Base-by-base conservation (phyloP, 345 rosid genomes). In the Citrus maxima region DNA sequence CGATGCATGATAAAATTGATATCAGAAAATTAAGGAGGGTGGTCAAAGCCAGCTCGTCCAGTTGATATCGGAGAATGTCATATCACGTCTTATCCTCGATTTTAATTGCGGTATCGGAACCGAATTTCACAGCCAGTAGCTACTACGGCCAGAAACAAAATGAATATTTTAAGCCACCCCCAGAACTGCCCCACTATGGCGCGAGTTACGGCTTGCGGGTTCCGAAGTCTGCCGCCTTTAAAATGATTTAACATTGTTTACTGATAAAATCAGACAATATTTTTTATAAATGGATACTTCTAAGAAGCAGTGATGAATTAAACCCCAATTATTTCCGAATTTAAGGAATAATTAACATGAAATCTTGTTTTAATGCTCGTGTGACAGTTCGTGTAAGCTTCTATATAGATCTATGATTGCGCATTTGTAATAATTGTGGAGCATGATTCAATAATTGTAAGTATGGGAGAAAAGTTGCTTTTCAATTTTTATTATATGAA, bases 81-180 rank as follows among this genome's bases (percentile, higher is more conserved):
- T 42, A 42, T 42, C 51, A 12, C 49, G 13, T 42, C 4, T 42
- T 42, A 42, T 42, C 16, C 51, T 42, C 51, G 51, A 42, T 42
- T 42, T 42, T 42, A 42, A 10, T 42, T 42, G 16, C 51, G 12
- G 51, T 12, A 12, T 42, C 51, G 13, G 51, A 42, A 42, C 78
- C 64, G 46, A 74, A 51, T 35, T 60, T 63, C 14, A 38, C 4
- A 72, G 63, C 62, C 51, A 3, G 51, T 12, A 0, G 51, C 16
- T 3, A 12, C 51, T 3, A 3, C 3, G 7, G 46, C 27, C 40
- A 37, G 46, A 22, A 76, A 22, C n/a, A 61, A 24, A 24, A 10
- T 76, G 10, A 14, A 71, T 14, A 22, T 63, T 68, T 40, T 8
- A 16, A 42, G 83, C 56, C 73, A 64, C 38, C 61, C 67, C 67